Evolutionary conservation across 2,329 filamentous ascomycete genomes (phyloP).

Genomic region (Neofusicoccum sp.): DNA sequence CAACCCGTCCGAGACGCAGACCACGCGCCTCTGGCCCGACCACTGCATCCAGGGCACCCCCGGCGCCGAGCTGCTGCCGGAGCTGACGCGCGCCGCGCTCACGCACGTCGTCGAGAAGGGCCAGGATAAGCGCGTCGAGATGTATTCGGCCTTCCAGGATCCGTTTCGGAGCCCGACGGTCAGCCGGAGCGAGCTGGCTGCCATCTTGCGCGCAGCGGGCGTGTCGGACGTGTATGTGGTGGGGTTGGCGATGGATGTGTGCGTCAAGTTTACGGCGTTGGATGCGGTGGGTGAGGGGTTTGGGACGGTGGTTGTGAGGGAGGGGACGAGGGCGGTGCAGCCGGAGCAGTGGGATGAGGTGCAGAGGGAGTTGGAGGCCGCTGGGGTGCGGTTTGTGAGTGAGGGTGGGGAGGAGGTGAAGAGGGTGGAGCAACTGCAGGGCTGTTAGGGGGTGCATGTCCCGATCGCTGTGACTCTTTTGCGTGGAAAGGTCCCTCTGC

Average conservation of each 20-base stretch:
- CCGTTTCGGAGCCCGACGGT: conserved; percentile 71
- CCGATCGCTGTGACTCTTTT: neutral
- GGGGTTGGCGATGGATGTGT: conserved; percentile 86
- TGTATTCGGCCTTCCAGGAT: conserved; percentile 80
- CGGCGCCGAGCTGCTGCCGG: conserved; percentile 71
- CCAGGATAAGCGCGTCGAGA: conserved; percentile 70
- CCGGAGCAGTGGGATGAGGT: conserved; percentile 56
- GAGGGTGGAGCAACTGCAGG: conserved; percentile 40
- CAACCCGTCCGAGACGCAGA: conserved; percentile 62
- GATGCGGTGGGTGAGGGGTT: conserved; percentile 78
- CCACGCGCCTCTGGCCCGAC: conserved; percentile 77
- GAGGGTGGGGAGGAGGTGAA: conserved; percentile 57
- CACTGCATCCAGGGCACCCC: conserved; percentile 78
- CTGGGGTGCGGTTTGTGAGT: conserved; percentile 63
- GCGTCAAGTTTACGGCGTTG: conserved; percentile 77
- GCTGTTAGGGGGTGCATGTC: no score
- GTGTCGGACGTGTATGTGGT: conserved; percentile 82
- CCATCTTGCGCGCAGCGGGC: conserved; percentile 52
- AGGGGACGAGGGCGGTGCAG: conserved; percentile 74
- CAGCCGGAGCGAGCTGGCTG: conserved; percentile 61
- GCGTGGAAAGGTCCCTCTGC: neutral
- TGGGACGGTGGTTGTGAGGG: conserved; percentile 70
- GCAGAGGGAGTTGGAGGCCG: conserved; percentile 53
- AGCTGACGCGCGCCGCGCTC: conserved; percentile 48
- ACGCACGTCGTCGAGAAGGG: conserved; percentile 75